Conservation (phyloP, 768 basidiomycete species). For the Termitomyces sp. region DNA sequence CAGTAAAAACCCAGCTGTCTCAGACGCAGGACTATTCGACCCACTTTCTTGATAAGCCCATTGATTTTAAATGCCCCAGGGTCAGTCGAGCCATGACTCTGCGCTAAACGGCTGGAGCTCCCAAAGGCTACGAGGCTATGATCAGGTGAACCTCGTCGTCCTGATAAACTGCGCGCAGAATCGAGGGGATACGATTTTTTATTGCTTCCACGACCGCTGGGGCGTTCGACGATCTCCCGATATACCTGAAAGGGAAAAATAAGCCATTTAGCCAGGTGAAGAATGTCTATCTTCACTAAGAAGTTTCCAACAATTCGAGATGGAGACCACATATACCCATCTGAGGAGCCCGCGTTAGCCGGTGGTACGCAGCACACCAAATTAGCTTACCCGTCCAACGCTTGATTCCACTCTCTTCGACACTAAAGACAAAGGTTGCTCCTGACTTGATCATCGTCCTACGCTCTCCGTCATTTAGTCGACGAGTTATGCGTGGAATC, state of each 20-base stretch:
- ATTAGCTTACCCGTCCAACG: slow-evolving; percentile 64
- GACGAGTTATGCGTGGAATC: slow-evolving; percentile 77
- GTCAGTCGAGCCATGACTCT: slow-evolving; percentile 29
- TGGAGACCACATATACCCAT: slow-evolving; percentile 73
- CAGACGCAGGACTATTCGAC: not conserved
- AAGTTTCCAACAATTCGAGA: slow-evolving; percentile 84
- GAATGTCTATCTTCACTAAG: slow-evolving; percentile 40
- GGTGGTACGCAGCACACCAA: slow-evolving; percentile 7
- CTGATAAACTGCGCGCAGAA: slow-evolving; percentile 30
- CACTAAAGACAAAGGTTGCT: slow-evolving; percentile 84
- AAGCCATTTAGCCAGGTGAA: not conserved
- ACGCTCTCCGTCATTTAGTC: slow-evolving; percentile 79
- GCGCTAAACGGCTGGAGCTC: slow-evolving; percentile 24
- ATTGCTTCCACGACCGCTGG: slow-evolving; percentile 46
- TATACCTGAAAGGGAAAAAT: slow-evolving; percentile 49
- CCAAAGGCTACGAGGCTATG: slow-evolving; percentile 27
- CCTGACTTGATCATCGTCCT: slow-evolving; percentile 56
- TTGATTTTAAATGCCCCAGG: slow-evolving; percentile 60
- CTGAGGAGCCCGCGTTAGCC: slow-evolving; percentile 22
- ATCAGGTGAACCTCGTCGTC: slow-evolving; percentile 35
- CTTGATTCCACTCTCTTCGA: slow-evolving; percentile 84
- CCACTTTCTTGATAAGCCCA: slow-evolving; percentile 80
- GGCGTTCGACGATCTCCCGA: slow-evolving; percentile 70
- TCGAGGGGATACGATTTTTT: slow-evolving; percentile 48
- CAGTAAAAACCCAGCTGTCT: not conserved